Evolutionary conservation across 2,329 filamentous ascomycete species (phyloP), one percentile per base, ranked within the genome.

Genomic region (Trichoderma koningiopsis): DNA sequence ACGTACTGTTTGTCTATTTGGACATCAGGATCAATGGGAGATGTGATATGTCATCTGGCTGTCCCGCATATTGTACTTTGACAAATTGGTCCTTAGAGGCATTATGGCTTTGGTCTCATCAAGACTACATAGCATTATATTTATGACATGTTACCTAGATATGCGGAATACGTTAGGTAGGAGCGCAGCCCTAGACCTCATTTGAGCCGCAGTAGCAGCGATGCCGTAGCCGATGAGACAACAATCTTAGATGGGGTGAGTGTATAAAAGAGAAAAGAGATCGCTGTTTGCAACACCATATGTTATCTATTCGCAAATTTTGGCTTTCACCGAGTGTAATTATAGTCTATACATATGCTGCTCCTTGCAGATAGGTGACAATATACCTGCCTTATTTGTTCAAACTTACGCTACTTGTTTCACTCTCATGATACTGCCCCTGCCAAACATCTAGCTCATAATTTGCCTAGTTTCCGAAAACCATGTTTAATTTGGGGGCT

Each of bases 31-130:
- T 55, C 27, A 29, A 35, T 10, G 58, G 22, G 55, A 35, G 37
- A 58, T 67, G 55, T 59, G 63, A 67, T 67, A 29, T 22, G 49
- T 67, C 63, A 67, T 31, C 43, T 37, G 40, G 13, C n/a, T 59
- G n/a, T 35, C 31, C 29, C 37, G 40, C 52, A 67, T 58, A 35
- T 52, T 58, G 40, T 49, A 59, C 63, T 58, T 22, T 67, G 55
- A 27, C n/a, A n/a, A 10, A 47, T 22, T 37, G 53, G 55, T 52
- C 29, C 29, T 40, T 52, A 31, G 55, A 57, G 13, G 40, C 52
- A 33, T 40, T 2, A 10, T 19, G 29, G 29, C 55, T 37, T 24
- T 35, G 55, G 35, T 59, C 40, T 31, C 55, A 58, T 11, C 16
- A 14, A 67, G 55, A 14, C 43, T 29, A 33, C 37, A 27, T 22